Evolutionary conservation across 345 rosid species (phyloP).

Genomic region (rapeseed (Brassica napus)): DNA sequence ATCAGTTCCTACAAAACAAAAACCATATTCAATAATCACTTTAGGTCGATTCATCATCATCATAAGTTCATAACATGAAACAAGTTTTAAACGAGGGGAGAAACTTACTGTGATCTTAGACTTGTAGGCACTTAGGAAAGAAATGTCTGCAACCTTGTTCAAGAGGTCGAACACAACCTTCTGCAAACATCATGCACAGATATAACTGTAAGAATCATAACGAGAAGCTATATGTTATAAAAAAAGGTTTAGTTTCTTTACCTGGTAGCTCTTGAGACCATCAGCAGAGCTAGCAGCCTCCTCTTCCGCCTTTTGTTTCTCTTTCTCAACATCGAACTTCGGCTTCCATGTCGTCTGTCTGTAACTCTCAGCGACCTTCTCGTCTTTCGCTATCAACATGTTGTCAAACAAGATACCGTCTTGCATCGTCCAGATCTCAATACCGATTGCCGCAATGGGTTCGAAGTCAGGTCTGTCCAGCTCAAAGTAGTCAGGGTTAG

Average conservation of each 20-base stretch:
- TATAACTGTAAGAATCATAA: not conserved
- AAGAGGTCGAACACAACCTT: constrained; percentile 64
- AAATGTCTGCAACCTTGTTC: constrained; percentile 71
- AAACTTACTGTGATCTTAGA: constrained; percentile 59
- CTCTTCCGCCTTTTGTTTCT: not conserved
- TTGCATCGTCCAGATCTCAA: not conserved
- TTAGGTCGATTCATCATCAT: not conserved
- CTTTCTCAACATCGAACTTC: not conserved
- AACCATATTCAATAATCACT: not conserved
- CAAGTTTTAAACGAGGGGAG: not conserved
- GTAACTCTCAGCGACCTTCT: not conserved
- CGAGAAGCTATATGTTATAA: not conserved
- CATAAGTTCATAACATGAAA: not conserved
- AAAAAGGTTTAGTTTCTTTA: not conserved
- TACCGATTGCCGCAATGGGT: not conserved
- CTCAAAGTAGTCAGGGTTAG: not conserved
- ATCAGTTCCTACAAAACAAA: constrained; percentile 55
- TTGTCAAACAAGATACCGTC: constrained; percentile 1
- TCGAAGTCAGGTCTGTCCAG: not conserved
- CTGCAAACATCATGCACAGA: constrained; percentile 40
- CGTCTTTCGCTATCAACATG: not conserved
- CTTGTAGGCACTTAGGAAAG: constrained; percentile 66
- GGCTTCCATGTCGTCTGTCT: not conserved
- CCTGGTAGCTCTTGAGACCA: constrained; percentile 6
- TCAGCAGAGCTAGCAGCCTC: not conserved